A percentile compares a stretch with the other conserved stretches of the same genome.
These are phyloP conservation scores for Trichocomaceae sp. DNA, from an alignment of 2,329 filamentous ascomycete species.

Conservation along the genomic window DNA sequence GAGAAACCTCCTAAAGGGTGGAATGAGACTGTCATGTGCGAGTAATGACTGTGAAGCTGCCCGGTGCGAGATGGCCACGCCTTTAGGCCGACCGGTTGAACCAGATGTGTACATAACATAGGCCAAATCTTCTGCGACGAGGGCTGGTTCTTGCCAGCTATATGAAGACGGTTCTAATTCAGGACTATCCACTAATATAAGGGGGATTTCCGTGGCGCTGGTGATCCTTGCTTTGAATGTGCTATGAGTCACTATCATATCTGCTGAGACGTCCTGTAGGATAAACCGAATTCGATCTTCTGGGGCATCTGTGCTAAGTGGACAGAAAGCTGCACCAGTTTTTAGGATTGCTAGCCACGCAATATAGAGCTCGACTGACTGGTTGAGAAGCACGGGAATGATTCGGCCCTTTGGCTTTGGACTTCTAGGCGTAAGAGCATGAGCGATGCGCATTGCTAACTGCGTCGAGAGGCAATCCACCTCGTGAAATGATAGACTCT, in stretches of 20 bases:
- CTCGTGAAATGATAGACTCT: conserved; percentile 53
- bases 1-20: conserved; percentile 69
- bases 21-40: conserved; percentile 72
- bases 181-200: conserved; percentile 21
- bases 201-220: conserved; percentile 16
- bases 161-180: conserved; percentile 3
- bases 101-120: conserved; percentile 95
- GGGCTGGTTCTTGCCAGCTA: conserved; percentile 6
- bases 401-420: conserved; percentile 33
- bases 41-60: conserved; percentile 76
- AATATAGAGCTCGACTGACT: conserved; percentile 71
- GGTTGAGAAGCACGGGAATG: conserved; percentile 70
- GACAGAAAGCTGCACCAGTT: conserved; percentile 78
- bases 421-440: conserved; percentile 20
- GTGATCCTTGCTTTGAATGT: conserved; percentile 19
- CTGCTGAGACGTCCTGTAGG: conserved; percentile 65
- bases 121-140: conserved; percentile 47
- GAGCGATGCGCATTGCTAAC: conserved; percentile 48
- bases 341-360: conserved; percentile 71
- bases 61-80: conserved; percentile 71
- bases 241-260: conserved; percentile 58
- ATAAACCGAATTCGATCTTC: conserved; percentile 73
- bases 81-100: conserved; percentile 83
- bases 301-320: conserved; percentile 71
- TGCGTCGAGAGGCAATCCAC: conserved; percentile 54